Evolutionary conservation across 2,329 filamentous ascomycete species (phyloP), one percentile per base, ranked within the genome.

Genomic region (Penicillium crustosum): DNA sequence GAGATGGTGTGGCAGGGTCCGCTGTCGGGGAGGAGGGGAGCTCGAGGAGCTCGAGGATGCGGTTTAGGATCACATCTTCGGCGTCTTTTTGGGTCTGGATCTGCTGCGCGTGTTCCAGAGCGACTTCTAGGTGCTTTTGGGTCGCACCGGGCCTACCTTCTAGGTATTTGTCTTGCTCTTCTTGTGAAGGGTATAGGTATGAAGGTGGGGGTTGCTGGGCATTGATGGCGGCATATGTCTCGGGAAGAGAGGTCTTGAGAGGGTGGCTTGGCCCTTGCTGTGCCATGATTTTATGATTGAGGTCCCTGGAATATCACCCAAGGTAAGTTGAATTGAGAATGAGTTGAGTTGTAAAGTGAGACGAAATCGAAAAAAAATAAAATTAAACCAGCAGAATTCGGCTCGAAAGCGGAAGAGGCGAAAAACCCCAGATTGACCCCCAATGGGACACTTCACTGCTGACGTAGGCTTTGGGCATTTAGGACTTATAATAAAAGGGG

Each of bases 71-170:
- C 61, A 86, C 77, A 39, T 84, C 78, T 76, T 96, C 89, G 63
- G 90, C 82, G 49, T 89, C 85, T 74, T 93, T 95, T 69, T 89
- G 90, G 66, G 90, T 83, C 75, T 96, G 89, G 51, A 97, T 86
- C 54, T 91, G 85, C 65, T 83, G 83, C 42, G 93, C 93, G 79
- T 97, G 92, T 68, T 91, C 85, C 58, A 94, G 78, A 49, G 92
- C 93, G 55, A 91, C 83, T 58, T 88, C 83, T 15, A 79, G 66
- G 55, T 79, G 75, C 35, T 75, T 77, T 13, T 75, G 55, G 78
- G 81, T 68, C 78, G 78, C 64, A n/a, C 63, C 63, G 45, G 80
- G 68, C 61, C 76, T 70, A 59, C 66, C 63, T 61, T 69, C 60
- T 49, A 73, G 63, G 55, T 63, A 60, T 51, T 59, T 59, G 41